Percentiles rank a stretch among this genome's conserved stretches.
These are phyloP conservation scores for Penicillium digitatum DNA, from an alignment of 2,329 filamentous ascomycete species.

Conservation along the genomic window DNA sequence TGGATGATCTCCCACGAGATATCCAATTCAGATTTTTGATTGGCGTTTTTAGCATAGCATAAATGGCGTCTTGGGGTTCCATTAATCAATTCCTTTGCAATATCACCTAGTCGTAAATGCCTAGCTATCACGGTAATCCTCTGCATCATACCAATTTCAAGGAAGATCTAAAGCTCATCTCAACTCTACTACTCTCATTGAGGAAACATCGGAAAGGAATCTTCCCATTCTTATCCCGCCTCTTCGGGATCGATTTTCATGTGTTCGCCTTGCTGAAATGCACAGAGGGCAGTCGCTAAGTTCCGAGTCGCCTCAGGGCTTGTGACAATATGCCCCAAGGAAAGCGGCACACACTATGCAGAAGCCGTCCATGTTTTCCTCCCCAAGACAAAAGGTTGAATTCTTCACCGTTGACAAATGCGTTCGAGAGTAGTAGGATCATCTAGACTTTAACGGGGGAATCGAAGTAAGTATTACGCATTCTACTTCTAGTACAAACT, in stretches of 20 bases:
- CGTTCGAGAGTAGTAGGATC: too few species aligned
- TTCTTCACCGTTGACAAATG: too few species aligned
- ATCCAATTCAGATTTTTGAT: slow-evolving; percentile 1
- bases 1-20: neutral
- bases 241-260: slow-evolving; percentile 2
- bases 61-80: slow-evolving; percentile 6
- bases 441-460: too few species aligned
- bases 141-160: neutral
- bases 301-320: slow-evolving; percentile 1
- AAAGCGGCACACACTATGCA: slow-evolving; percentile 7
- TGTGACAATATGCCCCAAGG: slow-evolving; percentile 1
- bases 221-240: neutral
- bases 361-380: slow-evolving; percentile 8
- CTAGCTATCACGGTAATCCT: neutral
- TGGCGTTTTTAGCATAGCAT: slow-evolving; percentile 16
- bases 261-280: neutral
- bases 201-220: neutral
- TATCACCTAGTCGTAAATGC: neutral
- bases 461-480: too few species aligned
- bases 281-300: neutral
- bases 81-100: neutral
- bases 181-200: neutral
- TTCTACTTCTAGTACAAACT: too few species aligned
- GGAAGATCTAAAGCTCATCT: neutral
- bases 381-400: too few species aligned